phyloP scores from a whole-genome alignment of 331 rosid genomes.

The Malus hybrid region DNA sequence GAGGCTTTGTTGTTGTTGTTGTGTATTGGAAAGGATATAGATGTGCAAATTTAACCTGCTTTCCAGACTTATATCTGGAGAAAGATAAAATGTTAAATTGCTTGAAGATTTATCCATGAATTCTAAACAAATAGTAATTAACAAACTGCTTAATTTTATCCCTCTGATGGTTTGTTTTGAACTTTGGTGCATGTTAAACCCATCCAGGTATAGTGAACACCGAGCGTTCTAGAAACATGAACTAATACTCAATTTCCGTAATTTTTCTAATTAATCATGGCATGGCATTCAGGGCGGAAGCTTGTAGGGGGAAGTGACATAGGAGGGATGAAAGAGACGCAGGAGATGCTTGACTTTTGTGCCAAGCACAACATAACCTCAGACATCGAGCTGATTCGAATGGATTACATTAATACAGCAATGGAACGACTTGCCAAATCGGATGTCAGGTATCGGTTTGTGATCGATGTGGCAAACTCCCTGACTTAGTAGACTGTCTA shows the following conservation, averaged over 20 bases:
- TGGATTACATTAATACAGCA: slow-evolving; percentile 48
- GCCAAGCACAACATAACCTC: slow-evolving; percentile 62
- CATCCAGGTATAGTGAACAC: not conserved
- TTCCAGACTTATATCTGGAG: not conserved
- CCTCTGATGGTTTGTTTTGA: not conserved
- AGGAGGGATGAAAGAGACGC: slow-evolving; percentile 83
- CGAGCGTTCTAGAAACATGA: too few species aligned
- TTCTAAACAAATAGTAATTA: not conserved
- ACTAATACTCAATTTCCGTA: not conserved
- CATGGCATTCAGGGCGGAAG: slow-evolving; percentile 44
- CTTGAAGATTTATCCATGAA: not conserved
- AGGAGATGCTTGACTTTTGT: slow-evolving; percentile 88
- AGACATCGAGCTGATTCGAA: slow-evolving; percentile 65
- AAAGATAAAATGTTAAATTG: not conserved
- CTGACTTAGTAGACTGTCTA: slow-evolving; percentile 15
- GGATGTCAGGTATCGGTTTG: slow-evolving; percentile 77
- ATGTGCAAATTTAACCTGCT: not conserved
- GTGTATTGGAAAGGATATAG: not conserved
- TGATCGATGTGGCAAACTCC: slow-evolving; percentile 75
- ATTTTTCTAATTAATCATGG: not conserved
- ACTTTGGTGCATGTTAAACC: not conserved
- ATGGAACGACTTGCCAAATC: slow-evolving; percentile 70
- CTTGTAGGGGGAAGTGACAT: slow-evolving; percentile 81
- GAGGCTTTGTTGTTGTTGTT: too few species aligned
- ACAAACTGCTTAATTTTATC: not conserved